Evolutionary conservation across 768 basidiomycete genomes (phyloP), one percentile per base, ranked within the genome.

Genomic region (Pleurotus giganteus): DNA sequence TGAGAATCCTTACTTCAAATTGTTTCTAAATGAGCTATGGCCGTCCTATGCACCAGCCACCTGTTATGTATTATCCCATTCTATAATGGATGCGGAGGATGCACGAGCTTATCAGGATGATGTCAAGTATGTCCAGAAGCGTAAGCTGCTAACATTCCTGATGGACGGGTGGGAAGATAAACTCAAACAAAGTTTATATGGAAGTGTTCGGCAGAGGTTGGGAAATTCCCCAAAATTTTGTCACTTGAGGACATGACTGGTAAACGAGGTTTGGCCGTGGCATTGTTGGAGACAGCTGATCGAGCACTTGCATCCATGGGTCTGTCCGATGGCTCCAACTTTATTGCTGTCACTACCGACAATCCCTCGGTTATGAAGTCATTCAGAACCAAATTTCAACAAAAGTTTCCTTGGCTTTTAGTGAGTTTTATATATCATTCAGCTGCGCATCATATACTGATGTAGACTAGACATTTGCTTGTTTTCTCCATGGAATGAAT

Each of bases 131-230:
- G n/a, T n/a, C n/a, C n/a, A 58, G 32, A 24, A 27, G 1, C 23
- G 55, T 2, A 58, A 65, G 23, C 31, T 50, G 3, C 55, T 68
- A 12, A 71, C 65, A 0, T 31, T 70, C 1, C 45, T 71, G 2
- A 44, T 68, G 37, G 68, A 70, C 60, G 67, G 71, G 0, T 72
- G 70, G 69, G 66, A 71, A 39, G 67, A 71, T 54, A 3, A 1
- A 5, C 15, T 63, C 3, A 50, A 55, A n/a, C 42, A 58, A 9
- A 68, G 64, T 43, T 44, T 70, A 1, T 70, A 69, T 60, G 65
- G 70, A 0, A 46, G 52, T n/a, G 53, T 72, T 58, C 57, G 2
- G 61, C 59, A 0, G 58, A 67, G 47, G 61, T 67, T 17, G 58
- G 57, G 2, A 24, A 59, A n/a, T 46, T 59, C 23, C 66, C 69